Evolutionary conservation across 495 filamentous ascomycete genomes (phyloP), one percentile per base, ranked within the genome.

Genomic region (Recurvomyces mirabilis): DNA sequence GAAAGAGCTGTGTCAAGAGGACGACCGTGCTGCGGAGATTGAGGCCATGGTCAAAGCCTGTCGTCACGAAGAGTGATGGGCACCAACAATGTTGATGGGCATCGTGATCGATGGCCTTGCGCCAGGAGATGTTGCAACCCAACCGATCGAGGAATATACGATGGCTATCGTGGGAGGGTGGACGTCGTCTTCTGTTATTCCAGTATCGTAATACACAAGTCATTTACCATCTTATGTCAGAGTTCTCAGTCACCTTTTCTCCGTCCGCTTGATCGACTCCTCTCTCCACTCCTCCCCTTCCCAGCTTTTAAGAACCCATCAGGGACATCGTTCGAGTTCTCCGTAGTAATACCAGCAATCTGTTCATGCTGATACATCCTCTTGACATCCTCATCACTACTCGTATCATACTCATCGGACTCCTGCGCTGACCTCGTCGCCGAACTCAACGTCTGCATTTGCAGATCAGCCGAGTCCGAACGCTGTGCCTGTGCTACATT

Each of bases 251-350:
- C 49, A 21, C 49, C 49, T 33, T 52, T 52, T 38, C 49, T 22
- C 43, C 49, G 31, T 31, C 43, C 49, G 9, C 37, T 21, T 38
- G 31, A 38, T 13, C 25, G 39, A 18, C 35, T 52, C 20, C 43
- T 12, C 11, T 13, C n/a, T 13, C 34, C 36, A 13, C 46, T 35
- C 39, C 45, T 30, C 18, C 39, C 49, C 40, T 38, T 46, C 41
- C 45, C 45, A 23, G 58, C 48, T 17, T 54, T 31, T 18, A 63
- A 40, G 46, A 61, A 60, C 30, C 58, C 61, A 7, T 57, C 59
- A 2, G 61, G 61, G 10, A 64, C 47, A 42, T 64, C 61, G 41
- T 64, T 64, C 61, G 59, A 64, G 38, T 58, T 54, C 45, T 45
- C 44, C 3, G 49, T 54, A n/a, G n/a, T n/a, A n/a, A n/a, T n/a